phyloP scores from a whole-genome alignment of 768 basidiomycete species.

The Boletus vermiculosoides region DNA sequence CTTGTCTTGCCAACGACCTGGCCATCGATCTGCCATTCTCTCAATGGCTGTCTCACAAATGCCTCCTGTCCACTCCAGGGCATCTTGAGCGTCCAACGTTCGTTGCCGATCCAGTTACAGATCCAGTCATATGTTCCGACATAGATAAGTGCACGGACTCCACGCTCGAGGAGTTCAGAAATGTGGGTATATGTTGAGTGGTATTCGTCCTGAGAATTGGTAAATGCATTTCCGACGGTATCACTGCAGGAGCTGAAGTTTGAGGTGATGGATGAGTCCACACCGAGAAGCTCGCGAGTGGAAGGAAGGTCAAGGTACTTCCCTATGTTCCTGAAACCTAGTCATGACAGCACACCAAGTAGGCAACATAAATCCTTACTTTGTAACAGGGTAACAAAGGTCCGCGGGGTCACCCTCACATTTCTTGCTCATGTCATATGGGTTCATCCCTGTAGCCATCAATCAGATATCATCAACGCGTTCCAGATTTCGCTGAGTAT shows the following conservation, averaged over 20 bases:
- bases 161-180: constrained; percentile 65
- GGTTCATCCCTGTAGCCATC: constrained; percentile 43
- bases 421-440: constrained; percentile 66
- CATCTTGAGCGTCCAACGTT: constrained; percentile 69
- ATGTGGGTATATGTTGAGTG: constrained; percentile 37
- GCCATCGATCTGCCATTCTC: constrained; percentile 56
- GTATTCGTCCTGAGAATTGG: constrained; percentile 39
- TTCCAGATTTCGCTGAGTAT: constrained; percentile 14
- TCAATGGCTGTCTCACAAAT: constrained; percentile 49
- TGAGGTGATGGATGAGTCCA: constrained; percentile 45
- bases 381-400: constrained; percentile 54
- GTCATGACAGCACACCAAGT: not conserved
- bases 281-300: constrained; percentile 58
- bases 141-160: constrained; percentile 69
- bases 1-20: constrained; percentile 55
- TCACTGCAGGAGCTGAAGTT: constrained; percentile 43
- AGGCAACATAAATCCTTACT: constrained; percentile 24
- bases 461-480: not conserved
- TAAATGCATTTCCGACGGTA: constrained; percentile 51
- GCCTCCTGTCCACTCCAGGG: constrained; percentile 65
- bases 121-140: constrained; percentile 78
- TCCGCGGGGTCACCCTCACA: constrained; percentile 52
- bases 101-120: constrained; percentile 78
- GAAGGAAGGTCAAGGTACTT: constrained; percentile 61
- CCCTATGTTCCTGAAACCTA: constrained; percentile 46